These are phyloP conservation scores for Solanum hybrid DNA, from an alignment of 305 asterid genomes.

Conservation along the genomic window DNA sequence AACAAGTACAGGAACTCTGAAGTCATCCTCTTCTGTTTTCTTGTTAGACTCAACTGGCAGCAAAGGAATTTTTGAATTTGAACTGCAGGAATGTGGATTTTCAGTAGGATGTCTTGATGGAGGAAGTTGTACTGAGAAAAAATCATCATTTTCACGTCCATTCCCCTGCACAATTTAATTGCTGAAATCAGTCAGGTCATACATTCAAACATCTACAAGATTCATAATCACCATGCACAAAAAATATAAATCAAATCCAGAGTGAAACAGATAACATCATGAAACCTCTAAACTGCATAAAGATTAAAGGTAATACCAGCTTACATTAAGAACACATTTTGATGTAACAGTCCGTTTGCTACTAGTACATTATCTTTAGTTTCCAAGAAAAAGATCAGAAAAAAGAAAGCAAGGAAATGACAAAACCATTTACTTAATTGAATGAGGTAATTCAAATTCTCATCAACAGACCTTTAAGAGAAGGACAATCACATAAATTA, in stretches of 20 bases:
- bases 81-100: slow-evolving; percentile 24
- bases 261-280: not conserved
- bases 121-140: slow-evolving; percentile 30
- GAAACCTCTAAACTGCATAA: not conserved
- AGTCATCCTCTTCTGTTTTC: slow-evolving; percentile 45
- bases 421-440: not conserved
- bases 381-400: not conserved
- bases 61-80: slow-evolving; percentile 26
- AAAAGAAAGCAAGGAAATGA: not conserved
- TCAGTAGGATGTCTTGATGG: slow-evolving; percentile 26
- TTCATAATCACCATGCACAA: not conserved
- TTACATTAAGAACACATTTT: not conserved
- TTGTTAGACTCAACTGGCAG: slow-evolving; percentile 23
- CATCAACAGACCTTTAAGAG: not conserved
- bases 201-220: not conserved
- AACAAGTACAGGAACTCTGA: slow-evolving; percentile 35
- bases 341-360: not conserved
- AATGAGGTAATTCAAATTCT: not conserved
- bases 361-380: not conserved
- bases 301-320: not conserved
- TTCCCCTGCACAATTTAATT: slow-evolving; percentile 26
- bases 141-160: slow-evolving; percentile 26
- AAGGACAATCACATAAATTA: not conserved
- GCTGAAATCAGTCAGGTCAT: not conserved
- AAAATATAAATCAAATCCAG: not conserved